Percentiles rank a stretch among this genome's conserved stretches.
Evolutionary conservation across 1,139 yeast genomes (phyloP).

Genomic region (Pichia sorboxylosa): DNA sequence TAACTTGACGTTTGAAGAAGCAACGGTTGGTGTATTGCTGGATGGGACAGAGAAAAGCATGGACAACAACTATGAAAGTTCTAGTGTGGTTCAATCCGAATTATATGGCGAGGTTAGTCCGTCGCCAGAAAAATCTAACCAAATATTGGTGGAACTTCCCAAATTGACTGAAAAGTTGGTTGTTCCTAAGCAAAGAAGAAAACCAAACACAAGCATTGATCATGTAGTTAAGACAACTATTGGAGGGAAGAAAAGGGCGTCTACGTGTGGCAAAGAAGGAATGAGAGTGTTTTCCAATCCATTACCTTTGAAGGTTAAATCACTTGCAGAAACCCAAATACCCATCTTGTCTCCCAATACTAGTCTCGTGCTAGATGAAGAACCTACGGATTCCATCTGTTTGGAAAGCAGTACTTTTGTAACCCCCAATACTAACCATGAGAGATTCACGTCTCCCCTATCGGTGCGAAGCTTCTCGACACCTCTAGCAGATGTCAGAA

Average conservation of each 20-base stretch:
- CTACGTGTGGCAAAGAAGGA: conserved; percentile 9
- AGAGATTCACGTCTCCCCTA: conserved; percentile 9
- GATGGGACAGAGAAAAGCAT: neutral
- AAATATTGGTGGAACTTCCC: conserved; percentile 10
- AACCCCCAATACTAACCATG: conserved; percentile 3
- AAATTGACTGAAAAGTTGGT: conserved; percentile 11
- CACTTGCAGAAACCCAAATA: conserved; percentile 19
- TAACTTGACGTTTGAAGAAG: conserved; percentile 1
- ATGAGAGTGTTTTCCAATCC: conserved; percentile 18
- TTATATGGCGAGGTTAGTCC: conserved; percentile 17
- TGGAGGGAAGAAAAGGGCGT: conserved; percentile 4
- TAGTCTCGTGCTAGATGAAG: neutral
- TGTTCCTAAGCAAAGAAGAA: conserved; percentile 16
- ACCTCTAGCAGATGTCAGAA: conserved; percentile 12
- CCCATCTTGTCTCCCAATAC: conserved; percentile 21
- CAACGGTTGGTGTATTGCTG: conserved; percentile 1
- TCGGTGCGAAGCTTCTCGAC: conserved; percentile 16
- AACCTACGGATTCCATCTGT: neutral
- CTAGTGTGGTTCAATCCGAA: conserved; percentile 13
- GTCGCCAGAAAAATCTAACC: conserved; percentile 16
- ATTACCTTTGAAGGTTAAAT: conserved; percentile 14
- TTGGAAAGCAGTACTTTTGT: too few relatives aligned
- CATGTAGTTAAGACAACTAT: neutral
- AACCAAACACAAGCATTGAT: conserved; percentile 3
- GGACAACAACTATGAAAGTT: conserved; percentile 3